Conservation (phyloP, 225 moss, liverwort and hornwort genomes). For the Rhytidiadelphus loreus region DNA sequence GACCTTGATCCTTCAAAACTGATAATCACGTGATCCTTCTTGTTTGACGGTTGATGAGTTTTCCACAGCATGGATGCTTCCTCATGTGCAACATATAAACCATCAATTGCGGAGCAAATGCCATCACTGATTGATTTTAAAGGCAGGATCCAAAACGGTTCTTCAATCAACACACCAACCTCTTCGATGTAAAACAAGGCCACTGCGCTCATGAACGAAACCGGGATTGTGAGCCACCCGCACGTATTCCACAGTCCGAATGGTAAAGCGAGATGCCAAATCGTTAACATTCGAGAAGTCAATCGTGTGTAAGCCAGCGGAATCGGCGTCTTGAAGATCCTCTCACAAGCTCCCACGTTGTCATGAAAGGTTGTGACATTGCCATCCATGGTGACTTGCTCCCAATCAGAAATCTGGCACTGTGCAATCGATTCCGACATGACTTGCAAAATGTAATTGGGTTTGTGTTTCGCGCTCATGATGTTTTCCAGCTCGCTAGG, state of each 20-base stretch:
- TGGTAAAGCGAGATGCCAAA: slow-evolving; percentile 67
- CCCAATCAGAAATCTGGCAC: background rate
- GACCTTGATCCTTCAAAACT: slow-evolving; percentile 9
- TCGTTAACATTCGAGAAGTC: slow-evolving; percentile 52
- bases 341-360: slow-evolving; percentile 58
- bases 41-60: background rate
- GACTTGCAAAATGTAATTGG: slow-evolving; percentile 9
- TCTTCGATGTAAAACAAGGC: slow-evolving; percentile 43
- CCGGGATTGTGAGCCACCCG: slow-evolving; percentile 56
- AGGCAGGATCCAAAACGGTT: slow-evolving; percentile 35
- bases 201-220: background rate
- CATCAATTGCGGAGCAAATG: background rate
- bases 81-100: background rate
- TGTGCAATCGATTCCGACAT: background rate
- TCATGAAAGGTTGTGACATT: slow-evolving; percentile 57
- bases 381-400: slow-evolving; percentile 9
- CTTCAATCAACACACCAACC: slow-evolving; percentile 40
- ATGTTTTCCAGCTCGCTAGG: background rate
- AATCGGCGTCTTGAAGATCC: slow-evolving; percentile 65
- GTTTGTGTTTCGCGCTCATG: background rate
- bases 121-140: background rate
- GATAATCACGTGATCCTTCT: slow-evolving; percentile 8
- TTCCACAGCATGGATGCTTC: slow-evolving; percentile 11
- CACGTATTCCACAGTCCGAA: slow-evolving; percentile 73
- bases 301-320: slow-evolving; percentile 66